These are phyloP conservation scores for Phyllosticta citribraziliensis DNA, from an alignment of 2,329 filamentous ascomycete species.

Conservation along the genomic window DNA sequence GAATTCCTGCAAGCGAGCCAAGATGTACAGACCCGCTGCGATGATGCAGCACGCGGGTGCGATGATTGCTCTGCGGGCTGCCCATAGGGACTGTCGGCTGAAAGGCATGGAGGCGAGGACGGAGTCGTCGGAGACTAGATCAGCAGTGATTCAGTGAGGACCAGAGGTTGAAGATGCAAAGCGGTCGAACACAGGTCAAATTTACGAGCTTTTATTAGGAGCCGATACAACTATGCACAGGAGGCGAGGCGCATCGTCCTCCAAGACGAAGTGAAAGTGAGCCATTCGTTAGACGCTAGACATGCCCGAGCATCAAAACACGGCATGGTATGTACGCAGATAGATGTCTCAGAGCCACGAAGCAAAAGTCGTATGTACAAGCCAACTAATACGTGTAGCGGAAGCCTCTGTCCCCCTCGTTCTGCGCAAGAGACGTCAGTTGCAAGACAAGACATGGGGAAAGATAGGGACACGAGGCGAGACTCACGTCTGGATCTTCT, in stretches of 20 bases:
- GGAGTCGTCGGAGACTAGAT: too few species aligned
- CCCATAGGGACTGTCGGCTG: too few species aligned
- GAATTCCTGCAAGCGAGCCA: too few species aligned
- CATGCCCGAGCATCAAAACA: background rate
- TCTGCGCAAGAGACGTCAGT: background rate
- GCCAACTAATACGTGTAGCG: conserved; percentile 6
- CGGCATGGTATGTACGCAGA: background rate
- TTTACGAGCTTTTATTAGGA: too few species aligned
- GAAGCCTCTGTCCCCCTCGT: conserved; percentile 4
- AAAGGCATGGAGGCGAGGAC: too few species aligned
- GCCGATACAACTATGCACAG: background rate
- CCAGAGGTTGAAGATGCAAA: too few species aligned
- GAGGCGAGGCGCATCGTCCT: background rate
- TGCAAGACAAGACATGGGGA: background rate
- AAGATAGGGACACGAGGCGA: background rate
- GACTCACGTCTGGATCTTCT: conserved; percentile 27
- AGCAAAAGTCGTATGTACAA: background rate
- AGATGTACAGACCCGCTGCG: too few species aligned
- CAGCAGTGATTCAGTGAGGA: too few species aligned
- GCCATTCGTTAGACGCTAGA: background rate
- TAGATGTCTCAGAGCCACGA: background rate
- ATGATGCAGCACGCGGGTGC: too few species aligned
- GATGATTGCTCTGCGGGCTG: too few species aligned
- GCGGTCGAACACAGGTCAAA: too few species aligned
- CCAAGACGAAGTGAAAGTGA: background rate